Conservation (phyloP, 306 rosid species). For the Trifolium repens region DNA sequence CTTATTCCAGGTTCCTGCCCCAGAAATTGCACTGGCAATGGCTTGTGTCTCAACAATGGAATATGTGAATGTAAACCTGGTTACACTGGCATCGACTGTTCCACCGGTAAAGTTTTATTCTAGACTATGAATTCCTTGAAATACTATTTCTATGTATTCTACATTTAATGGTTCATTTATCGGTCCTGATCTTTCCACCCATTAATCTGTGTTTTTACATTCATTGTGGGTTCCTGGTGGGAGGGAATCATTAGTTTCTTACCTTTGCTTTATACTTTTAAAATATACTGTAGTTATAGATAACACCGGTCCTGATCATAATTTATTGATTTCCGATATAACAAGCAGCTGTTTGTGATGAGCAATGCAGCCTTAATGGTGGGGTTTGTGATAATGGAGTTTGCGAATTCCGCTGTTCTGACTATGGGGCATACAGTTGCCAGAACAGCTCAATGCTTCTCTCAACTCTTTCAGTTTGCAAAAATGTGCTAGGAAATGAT, state of each 20-base stretch:
- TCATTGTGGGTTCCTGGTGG: neutral
- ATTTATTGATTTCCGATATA: conserved; percentile 29
- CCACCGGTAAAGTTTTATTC: conserved; percentile 62
- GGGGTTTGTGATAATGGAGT: conserved; percentile 98
- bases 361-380: conserved; percentile 94
- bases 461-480: conserved; percentile 77
- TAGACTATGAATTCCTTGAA: neutral
- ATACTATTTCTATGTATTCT: neutral
- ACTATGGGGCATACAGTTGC: conserved; percentile 90
- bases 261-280: neutral
- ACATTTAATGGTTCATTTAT: neutral
- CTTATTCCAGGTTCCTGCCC: conserved; percentile 75
- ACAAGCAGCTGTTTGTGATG: conserved; percentile 85
- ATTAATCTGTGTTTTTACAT: neutral
- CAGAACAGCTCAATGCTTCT: conserved; percentile 85
- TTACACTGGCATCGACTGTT: conserved; percentile 81
- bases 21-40: conserved; percentile 67
- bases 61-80: conserved; percentile 81
- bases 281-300: conserved; percentile 14
- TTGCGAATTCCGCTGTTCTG: conserved; percentile 93
- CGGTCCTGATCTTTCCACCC: neutral
- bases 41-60: conserved; percentile 77
- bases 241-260: conserved; percentile 20
- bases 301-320: neutral
- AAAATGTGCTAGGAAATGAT: conserved; percentile 74